Evolutionary conservation across 495 filamentous ascomycete species (phyloP).

Genomic region (Podospora anserina): DNA sequence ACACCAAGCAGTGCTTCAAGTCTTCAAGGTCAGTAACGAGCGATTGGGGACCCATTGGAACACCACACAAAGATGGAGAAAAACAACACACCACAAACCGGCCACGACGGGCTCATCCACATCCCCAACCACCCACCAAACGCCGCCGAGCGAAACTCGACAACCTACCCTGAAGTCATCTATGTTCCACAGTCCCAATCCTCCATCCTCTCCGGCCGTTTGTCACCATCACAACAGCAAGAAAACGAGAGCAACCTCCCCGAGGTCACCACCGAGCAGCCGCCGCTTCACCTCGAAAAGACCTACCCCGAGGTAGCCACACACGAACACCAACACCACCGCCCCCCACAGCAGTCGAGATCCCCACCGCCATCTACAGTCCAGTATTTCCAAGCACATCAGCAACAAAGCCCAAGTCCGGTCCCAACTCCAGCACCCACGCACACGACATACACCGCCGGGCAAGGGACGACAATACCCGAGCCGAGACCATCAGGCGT

Average conservation of each 20-base stretch:
- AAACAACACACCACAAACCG: constrained; percentile 7
- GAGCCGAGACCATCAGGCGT: constrained; percentile 12
- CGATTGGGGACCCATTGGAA: too few relatives aligned
- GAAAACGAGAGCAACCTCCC: neutral
- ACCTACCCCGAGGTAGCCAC: constrained; percentile 22
- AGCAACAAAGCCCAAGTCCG: neutral
- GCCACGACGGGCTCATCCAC: constrained; percentile 25
- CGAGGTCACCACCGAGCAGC: constrained; percentile 8
- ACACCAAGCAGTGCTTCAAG: too few relatives aligned
- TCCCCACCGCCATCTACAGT: neutral
- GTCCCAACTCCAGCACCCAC: neutral
- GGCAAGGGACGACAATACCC: neutral
- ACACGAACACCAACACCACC: neutral
- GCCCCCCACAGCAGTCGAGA: constrained; percentile 1
- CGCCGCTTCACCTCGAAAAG: constrained; percentile 10
- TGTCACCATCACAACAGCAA: neutral
- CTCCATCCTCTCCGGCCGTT: neutral
- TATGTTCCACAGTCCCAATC: neutral
- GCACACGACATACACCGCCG: neutral
- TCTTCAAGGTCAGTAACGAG: too few relatives aligned
- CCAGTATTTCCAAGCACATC: neutral
- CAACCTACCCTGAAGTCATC: constrained; percentile 22
- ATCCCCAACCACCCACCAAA: neutral
- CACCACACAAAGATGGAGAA: neutral
- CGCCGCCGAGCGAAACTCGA: constrained; percentile 2